phyloP scores from a whole-genome alignment of 2,329 filamentous ascomycete genomes.

The Volutella citrinella region DNA sequence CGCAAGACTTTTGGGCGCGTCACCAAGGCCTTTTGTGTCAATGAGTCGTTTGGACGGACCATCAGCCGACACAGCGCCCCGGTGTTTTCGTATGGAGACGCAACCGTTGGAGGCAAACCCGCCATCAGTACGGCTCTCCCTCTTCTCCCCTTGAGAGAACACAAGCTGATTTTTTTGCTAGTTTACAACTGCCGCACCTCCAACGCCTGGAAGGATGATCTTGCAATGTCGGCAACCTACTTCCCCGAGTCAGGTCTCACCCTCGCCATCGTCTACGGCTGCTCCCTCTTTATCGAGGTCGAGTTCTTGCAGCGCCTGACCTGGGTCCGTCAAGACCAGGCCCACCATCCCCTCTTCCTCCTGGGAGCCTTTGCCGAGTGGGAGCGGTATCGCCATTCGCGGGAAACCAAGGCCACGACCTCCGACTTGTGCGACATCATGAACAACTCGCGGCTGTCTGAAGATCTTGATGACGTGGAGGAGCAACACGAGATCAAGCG shows the following conservation, averaged over 20 bases:
- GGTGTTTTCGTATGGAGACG: not conserved
- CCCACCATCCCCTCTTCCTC: constrained; percentile 6
- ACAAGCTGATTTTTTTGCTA: not conserved
- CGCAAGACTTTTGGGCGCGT: not conserved
- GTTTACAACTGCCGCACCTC: constrained; percentile 9
- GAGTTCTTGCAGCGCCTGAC: constrained; percentile 3
- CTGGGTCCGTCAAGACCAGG: too few relatives aligned
- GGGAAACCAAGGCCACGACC: too few relatives aligned
- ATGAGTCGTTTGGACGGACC: constrained; percentile 1
- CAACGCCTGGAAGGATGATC: constrained; percentile 7
- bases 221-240: constrained; percentile 6
- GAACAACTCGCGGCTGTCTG: not conserved
- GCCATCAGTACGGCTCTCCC: not conserved
- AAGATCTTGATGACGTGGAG: too few relatives aligned
- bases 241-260: constrained; percentile 1
- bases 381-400: constrained; percentile 4
- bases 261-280: constrained; percentile 7
- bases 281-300: not conserved
- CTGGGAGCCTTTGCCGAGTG: constrained; percentile 4
- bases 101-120: not conserved
- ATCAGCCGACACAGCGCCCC: constrained; percentile 6
- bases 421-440: not conserved
- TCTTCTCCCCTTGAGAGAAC: not conserved
- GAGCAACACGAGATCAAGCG: too few relatives aligned
- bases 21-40: not conserved